These are phyloP conservation scores for Fusarium setosum DNA, from an alignment of 2,329 filamentous ascomycete species.

Conservation along the genomic window DNA sequence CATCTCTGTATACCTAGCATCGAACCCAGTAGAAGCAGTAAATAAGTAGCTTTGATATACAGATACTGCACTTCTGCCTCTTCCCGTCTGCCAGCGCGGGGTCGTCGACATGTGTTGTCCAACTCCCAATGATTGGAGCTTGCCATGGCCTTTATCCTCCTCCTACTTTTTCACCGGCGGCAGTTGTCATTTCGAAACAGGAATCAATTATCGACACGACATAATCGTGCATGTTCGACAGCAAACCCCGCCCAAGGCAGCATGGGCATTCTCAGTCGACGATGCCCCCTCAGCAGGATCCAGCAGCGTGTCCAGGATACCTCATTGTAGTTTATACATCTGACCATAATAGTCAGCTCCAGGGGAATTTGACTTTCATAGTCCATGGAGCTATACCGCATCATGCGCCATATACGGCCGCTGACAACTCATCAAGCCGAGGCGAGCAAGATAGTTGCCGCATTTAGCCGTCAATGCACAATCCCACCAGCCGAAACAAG, in stretches of 20 bases:
- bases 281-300: no score
- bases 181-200: not conserved
- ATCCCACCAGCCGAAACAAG: not conserved
- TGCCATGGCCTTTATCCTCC: not conserved
- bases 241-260: not conserved
- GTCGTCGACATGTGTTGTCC: conserved; percentile 16
- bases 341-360: no score
- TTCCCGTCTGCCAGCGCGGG: conserved; percentile 6
- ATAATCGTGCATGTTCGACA: conserved; percentile 6
- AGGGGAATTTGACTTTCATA: not conserved
- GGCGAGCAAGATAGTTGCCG: not conserved
- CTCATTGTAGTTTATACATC: no score
- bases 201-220: not conserved
- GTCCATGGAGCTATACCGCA: not conserved
- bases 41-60: not conserved
- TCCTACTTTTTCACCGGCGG: not conserved
- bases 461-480: not conserved
- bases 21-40: not conserved
- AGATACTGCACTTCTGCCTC: conserved; percentile 10
- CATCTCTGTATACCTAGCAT: conserved; percentile 8
- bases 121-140: conserved; percentile 10
- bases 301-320: no score
- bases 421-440: conserved; percentile 10
- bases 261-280: no score
- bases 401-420: not conserved